Evolutionary conservation across 2,329 filamentous ascomycete species (phyloP), one percentile per base, ranked within the genome.

Genomic region (Penicillium expansum): DNA sequence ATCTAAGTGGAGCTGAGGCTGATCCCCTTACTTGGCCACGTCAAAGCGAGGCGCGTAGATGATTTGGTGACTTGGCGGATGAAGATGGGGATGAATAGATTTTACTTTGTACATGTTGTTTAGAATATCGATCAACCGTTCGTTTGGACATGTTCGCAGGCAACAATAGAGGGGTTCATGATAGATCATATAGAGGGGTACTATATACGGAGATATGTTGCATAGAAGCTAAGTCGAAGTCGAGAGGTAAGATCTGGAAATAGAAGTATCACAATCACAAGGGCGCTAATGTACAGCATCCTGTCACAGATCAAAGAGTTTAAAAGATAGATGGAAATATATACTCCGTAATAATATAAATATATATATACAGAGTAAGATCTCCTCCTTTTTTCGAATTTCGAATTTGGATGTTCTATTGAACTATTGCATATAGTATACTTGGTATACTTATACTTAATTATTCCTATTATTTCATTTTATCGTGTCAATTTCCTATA

Each of bases 151-250:
- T 37, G 30, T 50, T 55, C 48, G 41, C 39, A 50, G 39, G 10
- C 4, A 39, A 57, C 57, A 39, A 57, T 55, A 55, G 54, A 57
- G 37, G 42, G 20, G 64, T 65, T 67, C 64, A 29, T 57, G 63
- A 65, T 53, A 53, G 38, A 54, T 66, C 64, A 65, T 43, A 63
- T 43, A 58, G 52, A 42, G 29, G 27, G 50, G 27, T 29, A 29
- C 4, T 29, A 22, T 16, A n/a, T n/a, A n/a, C n/a, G n/a, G n/a
- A n/a, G n/a, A n/a, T n/a, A n/a, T n/a, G n/a, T n/a, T n/a, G n/a
- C n/a, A 33, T 22, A 7, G 39, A 35, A 29, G 27, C 27, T 8
- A 29, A 29, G 8, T 29, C 5, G 27, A 29, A 29, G 24, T 24
- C 24, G 24, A 45, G 24, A 43, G 35, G 48, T 42, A 20, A 18